These are phyloP conservation scores for Phytophthora tentaculata DNA, from an alignment of 352 stramenopile species.

Conservation along the genomic window DNA sequence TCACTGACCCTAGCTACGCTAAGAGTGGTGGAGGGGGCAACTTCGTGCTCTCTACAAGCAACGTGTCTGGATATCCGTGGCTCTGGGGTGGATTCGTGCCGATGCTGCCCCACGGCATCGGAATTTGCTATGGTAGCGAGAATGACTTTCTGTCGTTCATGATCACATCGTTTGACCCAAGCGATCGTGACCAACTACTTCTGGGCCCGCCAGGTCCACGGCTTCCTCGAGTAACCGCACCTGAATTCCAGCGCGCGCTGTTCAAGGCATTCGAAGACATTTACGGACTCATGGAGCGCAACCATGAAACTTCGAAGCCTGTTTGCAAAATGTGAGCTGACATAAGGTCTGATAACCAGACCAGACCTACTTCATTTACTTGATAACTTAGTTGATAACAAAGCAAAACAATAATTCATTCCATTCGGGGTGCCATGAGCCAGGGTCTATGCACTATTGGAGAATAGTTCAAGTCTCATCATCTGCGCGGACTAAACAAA, in stretches of 20 bases:
- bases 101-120: constrained; percentile 91
- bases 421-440: background rate
- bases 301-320: constrained; percentile 6
- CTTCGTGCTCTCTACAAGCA: constrained; percentile 95
- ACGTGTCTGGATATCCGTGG: constrained; percentile 95
- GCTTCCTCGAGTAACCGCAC: constrained; percentile 40
- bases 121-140: constrained; percentile 94
- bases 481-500: constrained; percentile 23
- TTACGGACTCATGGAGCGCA: constrained; percentile 41
- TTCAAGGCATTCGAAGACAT: constrained; percentile 71
- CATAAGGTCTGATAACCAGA: too few species aligned
- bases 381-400: too few species aligned
- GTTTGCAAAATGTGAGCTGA: constrained; percentile 24
- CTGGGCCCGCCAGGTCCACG: background rate
- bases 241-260: constrained; percentile 53
- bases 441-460: too few species aligned
- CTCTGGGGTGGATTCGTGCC: constrained; percentile 95
- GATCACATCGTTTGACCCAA: constrained; percentile 85
- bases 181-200: constrained; percentile 21
- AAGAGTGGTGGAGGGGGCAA: constrained; percentile 85
- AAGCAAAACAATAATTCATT: background rate
- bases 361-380: too few species aligned
- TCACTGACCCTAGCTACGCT: constrained; percentile 82
- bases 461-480: constrained; percentile 16
- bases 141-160: constrained; percentile 92